Evolutionary conservation across 129 eudicot genomes (phyloP), one percentile per base, ranked within the genome.

Genomic region (Chrysanthemum lavandulifolium): DNA sequence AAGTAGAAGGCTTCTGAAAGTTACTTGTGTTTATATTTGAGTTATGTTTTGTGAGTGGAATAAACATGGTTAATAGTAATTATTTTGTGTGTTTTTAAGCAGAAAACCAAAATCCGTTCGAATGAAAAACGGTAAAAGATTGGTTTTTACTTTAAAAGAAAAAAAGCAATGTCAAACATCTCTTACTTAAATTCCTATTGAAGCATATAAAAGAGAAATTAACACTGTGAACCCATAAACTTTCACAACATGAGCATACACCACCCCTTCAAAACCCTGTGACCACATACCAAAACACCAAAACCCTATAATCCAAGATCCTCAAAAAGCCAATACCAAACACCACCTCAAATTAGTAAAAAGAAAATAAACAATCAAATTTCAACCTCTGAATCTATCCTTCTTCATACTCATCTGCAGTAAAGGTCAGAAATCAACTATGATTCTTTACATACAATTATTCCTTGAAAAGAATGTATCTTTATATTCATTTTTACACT

Each of bases 221-320:
- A 4, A 11, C 6, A 36, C 5, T 33, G 2, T 11, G 5, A 13
- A 3, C 47, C 59, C 67, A 33, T 2, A 19, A 60, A 47, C 48
- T 72, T 72, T 60, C 25, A 72, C 49, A 23, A 50, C 52, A 27
- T 61, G 31, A 73, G 29, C 71, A 52, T 12, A 19, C 40, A 43
- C 49, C 61, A 27, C 36, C 80, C 75, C 63, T 31, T 63, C 18
- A 68, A 76, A 76, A 50, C 75, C 80, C 59, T 66, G 16, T 16
- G 6, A 31, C 40, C 8, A 21, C 50, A 7, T 18, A 16, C 62
- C 43, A 18, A 6, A 55, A 29, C 23, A 23, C 73, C 49, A 25
- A 73, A 75, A 76, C 68, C 74, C 80, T 68, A 76, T 25, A 69
- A 68, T 43, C 61, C 25, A 5, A 67, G 23, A 33, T 58, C 80